Base-by-base conservation (phyloP, 163 green algal species). In the Scenedesmus sp. region DNA sequence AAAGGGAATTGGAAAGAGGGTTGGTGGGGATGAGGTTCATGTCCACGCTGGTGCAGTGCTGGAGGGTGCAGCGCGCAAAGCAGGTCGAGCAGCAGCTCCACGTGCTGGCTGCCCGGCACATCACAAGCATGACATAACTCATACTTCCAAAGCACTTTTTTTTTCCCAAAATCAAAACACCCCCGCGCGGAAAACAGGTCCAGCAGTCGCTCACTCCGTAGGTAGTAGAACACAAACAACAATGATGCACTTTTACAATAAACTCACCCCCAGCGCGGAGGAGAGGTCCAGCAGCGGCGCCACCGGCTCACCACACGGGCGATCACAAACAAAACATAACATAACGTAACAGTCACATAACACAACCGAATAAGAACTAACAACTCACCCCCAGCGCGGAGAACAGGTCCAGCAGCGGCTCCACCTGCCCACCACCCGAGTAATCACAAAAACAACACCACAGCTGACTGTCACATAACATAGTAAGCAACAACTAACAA, bases 251-350 rank as follows among this genome's bases (percentile, higher is more conserved):
- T 46, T 46, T 46, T 46, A 46, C 34, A 46, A 46, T 46, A 46
- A 46, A 46, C 34, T 55, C 74, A 94, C 89, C 81, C 79, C 94
- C 83, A 98, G 96, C 3, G 97, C 93, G 8, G 89, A 81, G 64
- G 99, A 94, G 82, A 99, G 90, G 60, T 99, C 96, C 70, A 99
- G 97, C 46, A 99, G 96, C 4, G 95, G 88, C 18, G 89, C 90
- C 55, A 97, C 93, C 59, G 97, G 90, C 8, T 95, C 84, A 46
- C 34, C 34, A 46, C 34, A 46, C 34, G 34, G 34, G 34, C 34
- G 34, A 46, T 46, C 34, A 46, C 34, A 46, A 46, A 46, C 34
- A 46, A 46, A 46, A 46, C 34, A 46, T 46, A 46, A 46, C 34
- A 46, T 46, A 46, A 46, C 34, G 34, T 46, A 46, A 46, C 34